Conservation (phyloP, 805 yeast genomes). For the Metschnikowia noctiluminum region DNA sequence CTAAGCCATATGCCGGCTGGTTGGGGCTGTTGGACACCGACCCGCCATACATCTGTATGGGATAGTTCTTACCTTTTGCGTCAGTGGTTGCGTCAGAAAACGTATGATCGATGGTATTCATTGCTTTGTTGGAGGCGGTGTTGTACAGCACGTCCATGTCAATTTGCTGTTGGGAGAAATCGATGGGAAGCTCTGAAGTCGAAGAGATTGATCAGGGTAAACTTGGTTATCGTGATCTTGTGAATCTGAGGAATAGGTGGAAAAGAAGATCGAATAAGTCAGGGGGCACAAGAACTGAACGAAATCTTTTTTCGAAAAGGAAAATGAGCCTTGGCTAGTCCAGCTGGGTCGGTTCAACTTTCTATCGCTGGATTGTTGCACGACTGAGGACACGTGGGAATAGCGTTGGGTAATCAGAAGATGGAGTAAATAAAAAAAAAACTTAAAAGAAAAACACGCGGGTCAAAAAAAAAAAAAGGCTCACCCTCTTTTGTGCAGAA, state of each 20-base stretch:
- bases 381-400: too few species aligned
- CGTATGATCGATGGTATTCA: slow-evolving; percentile 5
- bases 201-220: too few species aligned
- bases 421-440: slow-evolving; percentile 7
- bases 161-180: too few species aligned
- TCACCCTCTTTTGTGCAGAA: neutral
- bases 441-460: slow-evolving; percentile 5
- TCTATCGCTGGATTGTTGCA: too few species aligned
- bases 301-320: too few species aligned
- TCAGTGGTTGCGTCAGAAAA: slow-evolving; percentile 3
- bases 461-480: slow-evolving; percentile 6
- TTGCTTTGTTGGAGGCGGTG: neutral
- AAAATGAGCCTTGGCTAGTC: too few species aligned
- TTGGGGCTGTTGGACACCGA: slow-evolving; percentile 3
- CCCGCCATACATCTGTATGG: slow-evolving; percentile 10
- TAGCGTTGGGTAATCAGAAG: neutral
- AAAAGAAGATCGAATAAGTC: too few species aligned
- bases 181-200: too few species aligned
- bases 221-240: too few species aligned
- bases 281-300: too few species aligned
- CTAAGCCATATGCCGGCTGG: slow-evolving; percentile 5
- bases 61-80: slow-evolving; percentile 7
- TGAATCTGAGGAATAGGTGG: too few species aligned
- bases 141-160: slow-evolving; percentile 10
- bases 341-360: neutral